Evolutionary conservation across 192 early-diverging fungal genomes (phyloP), one percentile per base, ranked within the genome.

Genomic region (Mortierella hygrophila): DNA sequence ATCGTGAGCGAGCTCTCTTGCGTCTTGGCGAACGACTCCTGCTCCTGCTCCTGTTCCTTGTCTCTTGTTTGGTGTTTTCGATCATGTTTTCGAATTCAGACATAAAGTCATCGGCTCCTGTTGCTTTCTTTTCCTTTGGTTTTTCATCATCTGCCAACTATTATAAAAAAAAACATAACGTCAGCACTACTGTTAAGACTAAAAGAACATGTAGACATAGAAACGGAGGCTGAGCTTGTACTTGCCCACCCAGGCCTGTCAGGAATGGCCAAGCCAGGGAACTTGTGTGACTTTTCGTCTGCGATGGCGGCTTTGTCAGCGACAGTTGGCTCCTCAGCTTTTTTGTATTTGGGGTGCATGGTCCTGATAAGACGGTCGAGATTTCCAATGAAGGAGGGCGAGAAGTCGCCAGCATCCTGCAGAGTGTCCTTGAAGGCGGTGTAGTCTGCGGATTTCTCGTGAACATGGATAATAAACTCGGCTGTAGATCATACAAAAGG

Each of bases 401-500:
- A 92, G 74, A 99, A 97, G 55, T 97, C 97, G 35, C 95, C 96
- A 38, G 92, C 95, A 26, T 91, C 92, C 70, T 94, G 91, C 46
- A 91, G 87, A 88, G 90, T 40, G 85, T 78, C 70, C 95, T 95
- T 88, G 97, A 99, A 29, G 89, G 89, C 44, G 63, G 85, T 68
- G 94, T 88, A 74, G 85, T 90, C 70, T 88, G 91, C 77, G 91
- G 92, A 77, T 84, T 95, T 88, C 41, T 92, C 92, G 81, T 99
- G 97, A 38, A 98, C 80, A 78, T 95, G 91, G 54, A 99, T 94
- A 60, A 99, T 92, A 80, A 96, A 99, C 81, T 99, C 98, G 74
- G 98, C 97, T 69, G 76, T 16, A 13, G 20, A 7, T 7, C 8
- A 16, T 11, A 72, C 4, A 52, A 3, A 35, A 10, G 13, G 29